Conservation (phyloP, 352 stramenopile genomes). For the Phytopythium aichiense region DNA sequence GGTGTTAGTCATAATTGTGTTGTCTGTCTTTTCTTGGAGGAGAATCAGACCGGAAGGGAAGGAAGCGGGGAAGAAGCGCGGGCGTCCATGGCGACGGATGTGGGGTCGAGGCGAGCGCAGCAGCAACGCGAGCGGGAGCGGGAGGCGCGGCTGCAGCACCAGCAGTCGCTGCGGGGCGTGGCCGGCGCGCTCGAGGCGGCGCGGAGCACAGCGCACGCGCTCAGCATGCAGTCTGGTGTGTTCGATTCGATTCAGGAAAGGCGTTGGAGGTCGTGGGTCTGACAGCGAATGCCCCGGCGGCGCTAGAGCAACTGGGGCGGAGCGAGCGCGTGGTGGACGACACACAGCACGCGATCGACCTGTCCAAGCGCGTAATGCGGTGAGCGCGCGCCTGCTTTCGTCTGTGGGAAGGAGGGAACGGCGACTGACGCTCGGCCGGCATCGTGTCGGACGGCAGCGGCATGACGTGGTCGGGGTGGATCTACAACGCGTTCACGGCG, state of each 20-base stretch:
- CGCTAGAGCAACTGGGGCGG: slow-evolving; percentile 45
- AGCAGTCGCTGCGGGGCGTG: slow-evolving; percentile 45
- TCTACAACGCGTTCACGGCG: slow-evolving; percentile 65
- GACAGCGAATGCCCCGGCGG: not conserved
- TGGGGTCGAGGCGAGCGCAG: not conserved
- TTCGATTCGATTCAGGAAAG: not conserved
- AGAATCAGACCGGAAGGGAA: not conserved
- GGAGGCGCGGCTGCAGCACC: slow-evolving; percentile 35
- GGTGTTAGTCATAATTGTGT: too few species aligned
- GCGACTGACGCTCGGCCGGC: not conserved
- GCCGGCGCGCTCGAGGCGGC: slow-evolving; percentile 50
- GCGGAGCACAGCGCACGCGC: slow-evolving; percentile 44
- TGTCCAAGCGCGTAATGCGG: slow-evolving; percentile 56
- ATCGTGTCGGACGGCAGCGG: slow-evolving; percentile 14
- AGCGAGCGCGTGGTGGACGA: slow-evolving; percentile 55
- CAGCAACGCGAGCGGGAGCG: slow-evolving; percentile 8
- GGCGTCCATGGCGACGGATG: not conserved
- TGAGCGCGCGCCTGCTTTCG: slow-evolving; percentile 1
- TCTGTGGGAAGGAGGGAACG: not conserved
- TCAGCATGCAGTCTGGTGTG: slow-evolving; percentile 59
- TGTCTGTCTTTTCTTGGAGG: too few species aligned
- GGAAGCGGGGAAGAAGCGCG: not conserved
- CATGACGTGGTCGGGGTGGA: slow-evolving; percentile 81
- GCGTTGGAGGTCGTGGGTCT: not conserved
- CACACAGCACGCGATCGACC: slow-evolving; percentile 49